Conservation (phyloP, 1,139 yeast species). For the Yamadazyma atlantica region DNA sequence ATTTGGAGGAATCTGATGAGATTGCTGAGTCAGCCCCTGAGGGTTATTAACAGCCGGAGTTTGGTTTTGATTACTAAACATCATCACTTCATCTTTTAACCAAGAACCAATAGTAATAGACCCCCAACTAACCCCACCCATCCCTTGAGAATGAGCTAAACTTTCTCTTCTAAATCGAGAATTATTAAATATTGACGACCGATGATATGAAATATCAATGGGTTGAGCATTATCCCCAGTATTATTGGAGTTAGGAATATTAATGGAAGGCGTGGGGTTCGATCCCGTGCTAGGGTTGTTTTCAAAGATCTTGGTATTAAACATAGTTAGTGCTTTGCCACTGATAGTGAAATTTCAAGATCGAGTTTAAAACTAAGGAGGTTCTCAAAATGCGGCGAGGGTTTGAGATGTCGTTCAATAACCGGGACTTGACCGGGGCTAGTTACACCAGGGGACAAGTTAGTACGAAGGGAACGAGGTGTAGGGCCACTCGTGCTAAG, state of each 20-base stretch:
- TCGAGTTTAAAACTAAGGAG: no score
- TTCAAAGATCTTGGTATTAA: slow-evolving; percentile 36
- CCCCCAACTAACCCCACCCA: slow-evolving; percentile 99
- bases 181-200: slow-evolving; percentile 40
- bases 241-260: slow-evolving; percentile 12
- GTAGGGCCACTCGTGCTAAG: no score
- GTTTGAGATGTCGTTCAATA: no score
- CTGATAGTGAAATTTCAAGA: no score
- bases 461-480: no score
- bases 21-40: slow-evolving; percentile 18
- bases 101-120: slow-evolving; percentile 92
- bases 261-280: slow-evolving; percentile 15
- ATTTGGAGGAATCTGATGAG: slow-evolving; percentile 13
- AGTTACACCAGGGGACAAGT: no score
- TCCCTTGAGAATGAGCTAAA: slow-evolving; percentile 93
- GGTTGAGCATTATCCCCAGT: slow-evolving; percentile 37
- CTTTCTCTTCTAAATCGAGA: slow-evolving; percentile 70
- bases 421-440: no score
- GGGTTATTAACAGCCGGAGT: slow-evolving; percentile 13
- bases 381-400: no score
- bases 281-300: slow-evolving; percentile 15
- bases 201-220: slow-evolving; percentile 47
- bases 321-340: no score
- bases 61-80: slow-evolving; percentile 30
- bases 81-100: slow-evolving; percentile 89